Conservation (phyloP, 2,329 filamentous ascomycete genomes). For the Geosmithia flava region DNA sequence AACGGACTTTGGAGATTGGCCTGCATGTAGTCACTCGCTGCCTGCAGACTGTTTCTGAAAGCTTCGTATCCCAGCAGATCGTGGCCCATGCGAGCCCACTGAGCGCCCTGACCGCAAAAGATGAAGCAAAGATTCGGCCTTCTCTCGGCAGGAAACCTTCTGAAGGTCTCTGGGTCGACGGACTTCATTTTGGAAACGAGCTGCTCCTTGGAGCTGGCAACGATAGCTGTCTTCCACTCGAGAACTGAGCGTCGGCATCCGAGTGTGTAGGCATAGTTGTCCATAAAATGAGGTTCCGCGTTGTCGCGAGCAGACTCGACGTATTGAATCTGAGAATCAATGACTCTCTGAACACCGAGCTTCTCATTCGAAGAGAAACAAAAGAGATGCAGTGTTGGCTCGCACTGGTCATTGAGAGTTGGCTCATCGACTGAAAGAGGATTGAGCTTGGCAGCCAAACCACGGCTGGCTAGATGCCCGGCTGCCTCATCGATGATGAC, state of each 20-base stretch:
- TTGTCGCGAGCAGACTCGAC: conserved; percentile 8
- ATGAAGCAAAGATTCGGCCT: conserved; percentile 23
- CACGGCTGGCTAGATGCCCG: conserved; percentile 22
- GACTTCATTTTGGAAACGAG: conserved; percentile 16
- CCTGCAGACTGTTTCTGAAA: conserved; percentile 26
- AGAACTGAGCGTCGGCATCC: conserved; percentile 28
- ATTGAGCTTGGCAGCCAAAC: conserved; percentile 16
- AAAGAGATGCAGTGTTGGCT: conserved; percentile 21
- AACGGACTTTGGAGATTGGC: conserved; percentile 16
- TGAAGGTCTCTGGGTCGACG: conserved; percentile 7
- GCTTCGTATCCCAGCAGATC: conserved; percentile 25
- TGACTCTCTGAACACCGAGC: conserved; percentile 20
- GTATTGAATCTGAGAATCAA: conserved; percentile 20
- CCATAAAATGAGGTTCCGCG: conserved; percentile 11
- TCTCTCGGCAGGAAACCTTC: conserved; percentile 12
- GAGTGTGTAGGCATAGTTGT: conserved; percentile 33
- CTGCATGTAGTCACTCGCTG: conserved; percentile 17
- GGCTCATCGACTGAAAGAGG: background rate
- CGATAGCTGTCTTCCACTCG: conserved; percentile 26
- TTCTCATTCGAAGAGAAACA: conserved; percentile 31
- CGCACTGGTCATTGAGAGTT: too few relatives aligned
- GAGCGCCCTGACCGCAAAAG: conserved; percentile 30
- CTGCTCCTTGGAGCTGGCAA: conserved; percentile 19
- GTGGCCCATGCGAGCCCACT: conserved; percentile 28
- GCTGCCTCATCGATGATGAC: conserved; percentile 36